A percentile compares a stretch with the other conserved stretches of the same genome.
Evolutionary conservation across 495 filamentous ascomycete genomes (phyloP).

Genomic region (Talaromyces wortmannii): DNA sequence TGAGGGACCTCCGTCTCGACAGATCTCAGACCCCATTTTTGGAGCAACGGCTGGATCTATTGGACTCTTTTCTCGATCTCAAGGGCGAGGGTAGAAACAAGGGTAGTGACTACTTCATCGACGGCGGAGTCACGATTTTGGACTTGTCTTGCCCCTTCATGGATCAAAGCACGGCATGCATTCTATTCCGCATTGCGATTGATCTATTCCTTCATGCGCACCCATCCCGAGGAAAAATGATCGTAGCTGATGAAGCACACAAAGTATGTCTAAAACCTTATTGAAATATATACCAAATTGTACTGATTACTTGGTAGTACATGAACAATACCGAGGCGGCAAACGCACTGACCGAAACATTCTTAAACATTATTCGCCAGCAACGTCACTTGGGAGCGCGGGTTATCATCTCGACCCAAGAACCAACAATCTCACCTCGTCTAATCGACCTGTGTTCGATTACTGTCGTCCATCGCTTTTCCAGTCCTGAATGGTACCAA

Average conservation of each 20-base stretch:
- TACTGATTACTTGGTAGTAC: conserved; percentile 26
- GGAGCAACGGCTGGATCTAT: conserved; percentile 28
- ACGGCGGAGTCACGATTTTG: conserved; percentile 60
- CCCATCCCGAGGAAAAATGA: conserved; percentile 33
- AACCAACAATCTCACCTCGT: conserved; percentile 64
- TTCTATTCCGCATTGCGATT: conserved; percentile 62
- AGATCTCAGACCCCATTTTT: conserved; percentile 23
- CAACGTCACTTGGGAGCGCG: conserved; percentile 66
- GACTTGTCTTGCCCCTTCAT: conserved; percentile 70
- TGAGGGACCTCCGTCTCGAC: conserved; percentile 13
- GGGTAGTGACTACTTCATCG: conserved; percentile 16
- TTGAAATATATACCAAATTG: not conserved
- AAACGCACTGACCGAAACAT: conserved; percentile 48
- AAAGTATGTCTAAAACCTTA: conserved; percentile 28
- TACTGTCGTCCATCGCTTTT: conserved; percentile 69
- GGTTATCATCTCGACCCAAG: conserved; percentile 68
- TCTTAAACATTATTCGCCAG: conserved; percentile 59
- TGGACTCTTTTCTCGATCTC: conserved; percentile 37
- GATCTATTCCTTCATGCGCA: conserved; percentile 49
- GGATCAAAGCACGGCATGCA: conserved; percentile 54
- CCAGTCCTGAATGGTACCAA: conserved; percentile 61
- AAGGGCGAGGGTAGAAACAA: not conserved
- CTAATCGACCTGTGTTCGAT: conserved; percentile 65
- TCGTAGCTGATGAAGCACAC: conserved; percentile 56
- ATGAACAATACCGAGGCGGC: conserved; percentile 32